Percentiles rank a stretch among this genome's conserved stretches.
Evolutionary conservation across 176 grass and related monocot genomes (phyloP).

Genomic region (Lolium rigidum): DNA sequence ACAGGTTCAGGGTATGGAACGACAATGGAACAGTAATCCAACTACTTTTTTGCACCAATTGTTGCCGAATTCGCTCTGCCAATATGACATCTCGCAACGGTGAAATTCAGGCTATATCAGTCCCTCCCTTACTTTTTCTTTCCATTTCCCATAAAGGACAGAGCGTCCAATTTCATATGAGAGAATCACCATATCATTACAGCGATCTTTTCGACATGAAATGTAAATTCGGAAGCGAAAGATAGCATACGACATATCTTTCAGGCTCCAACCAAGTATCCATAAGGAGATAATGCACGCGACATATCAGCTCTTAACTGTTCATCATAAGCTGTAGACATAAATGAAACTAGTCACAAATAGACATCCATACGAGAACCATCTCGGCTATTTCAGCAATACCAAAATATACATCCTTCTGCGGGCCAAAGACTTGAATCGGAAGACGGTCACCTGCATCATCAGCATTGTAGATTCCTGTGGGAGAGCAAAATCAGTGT

Average conservation of each 20-base stretch:
- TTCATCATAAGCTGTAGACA: constrained; percentile 15
- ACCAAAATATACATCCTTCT: constrained; percentile 22
- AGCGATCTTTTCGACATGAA: not conserved
- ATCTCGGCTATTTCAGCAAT: not conserved
- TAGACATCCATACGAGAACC: not conserved
- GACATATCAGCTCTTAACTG: not conserved
- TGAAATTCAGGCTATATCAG: not conserved
- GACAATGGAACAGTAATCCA: not conserved
- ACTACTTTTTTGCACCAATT: not conserved
- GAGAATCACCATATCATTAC: constrained; percentile 11
- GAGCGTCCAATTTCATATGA: not conserved
- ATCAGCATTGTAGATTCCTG: constrained; percentile 12
- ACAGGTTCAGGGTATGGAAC: not conserved
- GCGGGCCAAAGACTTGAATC: constrained; percentile 5
- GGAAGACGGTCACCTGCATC: not conserved
- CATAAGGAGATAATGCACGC: not conserved
- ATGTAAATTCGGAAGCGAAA: not conserved
- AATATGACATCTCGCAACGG: not conserved
- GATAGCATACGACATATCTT: not conserved
- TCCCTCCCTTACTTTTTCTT: not conserved
- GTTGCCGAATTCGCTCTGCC: not conserved
- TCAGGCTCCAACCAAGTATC: not conserved
- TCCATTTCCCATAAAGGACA: not conserved
- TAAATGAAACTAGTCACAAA: not conserved
- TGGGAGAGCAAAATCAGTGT: not conserved